A percentile compares a stretch with the other conserved stretches of the same genome.
Conservation (phyloP, 768 basidiomycete genomes). For the Macrolepiota dolichaula region DNA sequence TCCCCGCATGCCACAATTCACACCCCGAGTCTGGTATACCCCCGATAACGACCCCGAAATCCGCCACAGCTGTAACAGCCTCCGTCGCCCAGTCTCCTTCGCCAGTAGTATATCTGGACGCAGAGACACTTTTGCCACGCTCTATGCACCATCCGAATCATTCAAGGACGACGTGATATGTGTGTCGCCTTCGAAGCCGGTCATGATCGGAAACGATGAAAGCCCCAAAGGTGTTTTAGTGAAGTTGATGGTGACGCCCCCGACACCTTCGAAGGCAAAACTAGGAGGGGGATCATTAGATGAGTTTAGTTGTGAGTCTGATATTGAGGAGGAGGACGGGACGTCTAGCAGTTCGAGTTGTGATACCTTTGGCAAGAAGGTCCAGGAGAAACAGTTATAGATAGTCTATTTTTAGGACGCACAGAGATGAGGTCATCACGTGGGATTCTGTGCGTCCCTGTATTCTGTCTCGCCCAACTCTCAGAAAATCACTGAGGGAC, state of each 20-base stretch:
- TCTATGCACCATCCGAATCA: background rate
- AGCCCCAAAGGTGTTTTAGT: constrained; percentile 4
- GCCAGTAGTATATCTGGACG: background rate
- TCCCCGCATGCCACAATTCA: constrained; percentile 1
- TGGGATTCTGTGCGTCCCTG: background rate
- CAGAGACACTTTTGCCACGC: background rate
- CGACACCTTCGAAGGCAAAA: constrained; percentile 16
- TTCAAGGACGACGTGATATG: constrained; percentile 2
- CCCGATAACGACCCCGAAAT: background rate
- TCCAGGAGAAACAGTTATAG: background rate
- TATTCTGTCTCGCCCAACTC: background rate
- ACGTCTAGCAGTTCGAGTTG: background rate
- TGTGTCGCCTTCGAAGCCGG: constrained; percentile 12
- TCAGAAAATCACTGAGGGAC: background rate
- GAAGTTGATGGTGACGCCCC: constrained; percentile 16
- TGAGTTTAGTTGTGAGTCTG: background rate
- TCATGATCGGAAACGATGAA: constrained; percentile 13
- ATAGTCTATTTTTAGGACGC: constrained; percentile 4
- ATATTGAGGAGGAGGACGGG: background rate
- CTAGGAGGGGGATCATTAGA: background rate
- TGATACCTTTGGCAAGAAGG: background rate
- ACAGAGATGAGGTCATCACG: background rate
- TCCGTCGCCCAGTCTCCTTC: background rate
- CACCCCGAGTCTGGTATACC: constrained; percentile 11
- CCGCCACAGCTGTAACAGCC: background rate